phyloP scores from a whole-genome alignment of 345 rosid genomes.

The Linum tenue region DNA sequence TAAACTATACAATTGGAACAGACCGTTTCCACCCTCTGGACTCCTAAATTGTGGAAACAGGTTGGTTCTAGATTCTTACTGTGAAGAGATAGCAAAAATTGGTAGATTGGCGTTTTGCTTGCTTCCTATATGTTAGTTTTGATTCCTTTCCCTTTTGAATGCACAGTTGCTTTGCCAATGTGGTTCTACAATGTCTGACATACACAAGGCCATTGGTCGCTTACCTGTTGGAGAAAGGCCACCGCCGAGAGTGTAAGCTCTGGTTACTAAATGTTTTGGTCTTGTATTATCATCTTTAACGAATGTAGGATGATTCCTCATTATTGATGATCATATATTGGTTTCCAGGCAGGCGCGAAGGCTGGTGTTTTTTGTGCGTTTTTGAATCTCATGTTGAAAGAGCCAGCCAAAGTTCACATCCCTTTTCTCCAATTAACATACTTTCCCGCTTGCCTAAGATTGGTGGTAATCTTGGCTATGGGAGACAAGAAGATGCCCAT shows the following conservation, averaged over 20 bases:
- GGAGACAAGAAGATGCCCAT: constrained; percentile 99
- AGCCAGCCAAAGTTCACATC: constrained; percentile 44
- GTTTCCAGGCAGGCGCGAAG: constrained; percentile 69
- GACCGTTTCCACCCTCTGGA: constrained; percentile 65
- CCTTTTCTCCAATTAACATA: constrained; percentile 80
- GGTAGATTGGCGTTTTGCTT: neutral
- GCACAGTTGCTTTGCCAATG: constrained; percentile 89
- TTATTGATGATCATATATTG: constrained; percentile 6
- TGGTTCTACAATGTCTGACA: constrained; percentile 82
- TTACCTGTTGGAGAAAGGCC: constrained; percentile 78
- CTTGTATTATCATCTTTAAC: neutral
- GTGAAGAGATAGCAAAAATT: neutral
- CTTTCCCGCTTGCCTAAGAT: constrained; percentile 71
- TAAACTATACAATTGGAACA: constrained; percentile 61
- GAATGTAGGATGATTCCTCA: constrained; percentile 10
- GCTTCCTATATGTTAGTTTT: constrained; percentile 1
- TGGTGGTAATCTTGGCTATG: constrained; percentile 92
- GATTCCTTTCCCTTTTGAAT: constrained; percentile 7
- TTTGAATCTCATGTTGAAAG: constrained; percentile 75
- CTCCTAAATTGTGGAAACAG: constrained; percentile 98
- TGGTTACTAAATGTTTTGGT: constrained; percentile 8
- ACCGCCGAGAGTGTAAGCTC: constrained; percentile 59
- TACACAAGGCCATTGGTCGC: constrained; percentile 86
- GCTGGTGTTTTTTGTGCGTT: constrained; percentile 93
- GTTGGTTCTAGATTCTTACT: constrained; percentile 22